phyloP scores from a whole-genome alignment of 495 filamentous ascomycete species.

The Penicillium riverlandense region DNA sequence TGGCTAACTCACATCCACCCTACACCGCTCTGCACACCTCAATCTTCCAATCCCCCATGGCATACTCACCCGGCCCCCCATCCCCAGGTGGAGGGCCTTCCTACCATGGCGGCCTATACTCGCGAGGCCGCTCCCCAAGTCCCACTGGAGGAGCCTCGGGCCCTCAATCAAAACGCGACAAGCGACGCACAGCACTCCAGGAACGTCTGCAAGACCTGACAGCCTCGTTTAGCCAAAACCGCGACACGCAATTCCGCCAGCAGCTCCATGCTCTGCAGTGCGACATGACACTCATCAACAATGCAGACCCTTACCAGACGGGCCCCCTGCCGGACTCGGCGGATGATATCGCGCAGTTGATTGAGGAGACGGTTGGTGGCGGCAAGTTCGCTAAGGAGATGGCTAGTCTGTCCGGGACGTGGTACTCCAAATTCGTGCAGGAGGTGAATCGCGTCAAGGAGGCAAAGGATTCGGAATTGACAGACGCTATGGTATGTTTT shows the following conservation, averaged over 20 bases:
- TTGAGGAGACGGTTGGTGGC: conserved; percentile 50
- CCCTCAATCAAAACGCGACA: conserved; percentile 75
- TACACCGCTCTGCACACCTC: conserved; percentile 7
- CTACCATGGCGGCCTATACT: conserved; percentile 18
- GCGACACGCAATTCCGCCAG: conserved; percentile 77
- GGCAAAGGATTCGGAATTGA: conserved; percentile 70
- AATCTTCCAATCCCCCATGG: conserved; percentile 17
- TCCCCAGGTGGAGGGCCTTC: conserved; percentile 24
- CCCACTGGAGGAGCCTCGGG: conserved; percentile 22
- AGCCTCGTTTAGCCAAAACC: conserved; percentile 68
- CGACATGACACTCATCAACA: conserved; percentile 80
- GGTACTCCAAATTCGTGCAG: conserved; percentile 73
- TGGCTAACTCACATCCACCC: conserved; percentile 1
- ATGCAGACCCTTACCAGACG: conserved; percentile 70
- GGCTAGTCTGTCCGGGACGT: conserved; percentile 65
- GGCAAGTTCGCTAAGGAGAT: conserved; percentile 48
- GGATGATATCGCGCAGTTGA: conserved; percentile 56
- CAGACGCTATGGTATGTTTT: conserved; percentile 62
- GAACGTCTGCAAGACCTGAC: conserved; percentile 70
- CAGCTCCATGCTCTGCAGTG: conserved; percentile 83
- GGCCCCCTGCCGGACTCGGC: conserved; percentile 65
- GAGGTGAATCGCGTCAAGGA: conserved; percentile 81
- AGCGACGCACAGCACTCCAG: conserved; percentile 68
- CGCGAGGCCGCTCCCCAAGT: conserved; percentile 28
- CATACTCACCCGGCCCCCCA: conserved; percentile 28